Evolutionary conservation across 2,329 filamentous ascomycete genomes (phyloP), one percentile per base, ranked within the genome.

Genomic region (Harringtonia aguacate): DNA sequence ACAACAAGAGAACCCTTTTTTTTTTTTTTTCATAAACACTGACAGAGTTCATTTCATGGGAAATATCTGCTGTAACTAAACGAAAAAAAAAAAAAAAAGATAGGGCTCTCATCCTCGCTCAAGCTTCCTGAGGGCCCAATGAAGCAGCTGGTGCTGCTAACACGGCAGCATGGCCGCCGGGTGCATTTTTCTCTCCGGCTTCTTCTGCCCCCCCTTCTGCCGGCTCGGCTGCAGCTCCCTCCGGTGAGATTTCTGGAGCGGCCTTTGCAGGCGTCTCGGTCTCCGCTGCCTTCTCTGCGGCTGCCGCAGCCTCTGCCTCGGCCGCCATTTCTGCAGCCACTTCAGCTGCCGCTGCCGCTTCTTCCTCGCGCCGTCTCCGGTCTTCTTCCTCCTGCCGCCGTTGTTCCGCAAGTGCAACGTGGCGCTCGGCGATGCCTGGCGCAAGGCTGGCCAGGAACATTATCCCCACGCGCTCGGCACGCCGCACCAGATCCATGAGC

Each of bases 371-470:
- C 27, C 18, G 42, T 14, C 24, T 27, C 24, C 36, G 43, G 5
- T 22, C 43, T 9, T 36, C 43, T 14, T 39, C 43, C 8, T 21
- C 37, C 31, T 18, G 36, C 7, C 30, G 37, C 31, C 69, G 72
- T 52, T 69, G 72, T 52, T 77, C 73, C 3, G 77, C 57, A 36
- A 73, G 68, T 21, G 71, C 73, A 48, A 83, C 81, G 48, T 83
- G 79, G 39, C 77, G 65, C 59, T 83, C 79, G 1, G 77, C 77
- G 21, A 83, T 70, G 10, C 79, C 79, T 1, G 79, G 79, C 2
- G 78, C 75, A 48, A 83, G 70, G 55, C 79, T 83, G 18, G 79
- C 79, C 20, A 83, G 62, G 53, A 83, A 82, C 21, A 83, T 63
- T 15, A 82, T 67, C 0, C 73, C 67, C 17, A 77, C 73, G 49